Percentiles rank a stretch among this genome's conserved stretches.
Conservation (phyloP, 1,139 yeast genomes). For the Blastobotrys buckinghamii region DNA sequence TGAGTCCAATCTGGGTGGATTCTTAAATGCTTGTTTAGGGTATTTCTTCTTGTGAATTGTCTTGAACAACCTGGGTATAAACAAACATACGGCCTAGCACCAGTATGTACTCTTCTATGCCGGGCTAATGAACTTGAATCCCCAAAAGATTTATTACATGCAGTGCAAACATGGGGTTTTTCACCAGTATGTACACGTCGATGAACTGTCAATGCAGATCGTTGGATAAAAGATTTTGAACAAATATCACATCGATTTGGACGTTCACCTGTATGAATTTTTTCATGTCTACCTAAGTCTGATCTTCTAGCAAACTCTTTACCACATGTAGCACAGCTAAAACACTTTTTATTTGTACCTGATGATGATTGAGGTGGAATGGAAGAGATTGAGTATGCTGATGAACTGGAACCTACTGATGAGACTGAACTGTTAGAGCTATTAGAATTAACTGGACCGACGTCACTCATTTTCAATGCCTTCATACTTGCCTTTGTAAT, state of each 20-base stretch:
- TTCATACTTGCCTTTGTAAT: background rate
- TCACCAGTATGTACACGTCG: constrained; percentile 84
- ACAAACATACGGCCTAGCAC: constrained; percentile 66
- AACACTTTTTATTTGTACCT: background rate
- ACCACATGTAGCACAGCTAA: constrained; percentile 23
- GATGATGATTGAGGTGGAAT: background rate
- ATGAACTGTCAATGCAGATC: constrained; percentile 69
- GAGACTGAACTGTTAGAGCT: background rate
- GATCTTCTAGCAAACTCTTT: constrained; percentile 51
- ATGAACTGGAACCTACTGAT: background rate
- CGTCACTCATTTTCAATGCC: background rate
- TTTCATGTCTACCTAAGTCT: constrained; percentile 61
- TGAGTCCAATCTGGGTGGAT: constrained; percentile 42
- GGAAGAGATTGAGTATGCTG: background rate
- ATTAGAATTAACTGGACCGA: background rate
- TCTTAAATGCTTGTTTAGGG: constrained; percentile 59
- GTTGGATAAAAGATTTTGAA: constrained; percentile 58
- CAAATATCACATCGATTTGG: constrained; percentile 32
- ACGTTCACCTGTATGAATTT: constrained; percentile 83
- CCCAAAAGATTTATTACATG: constrained; percentile 35
- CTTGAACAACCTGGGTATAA: constrained; percentile 61
- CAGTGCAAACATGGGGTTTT: constrained; percentile 41
- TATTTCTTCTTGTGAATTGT: constrained; percentile 62
- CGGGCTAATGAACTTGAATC: constrained; percentile 39
- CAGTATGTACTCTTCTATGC: constrained; percentile 37